Conservation (phyloP, 1,284 basidiomycete genomes). For the Meira miltonrushii region DNA sequence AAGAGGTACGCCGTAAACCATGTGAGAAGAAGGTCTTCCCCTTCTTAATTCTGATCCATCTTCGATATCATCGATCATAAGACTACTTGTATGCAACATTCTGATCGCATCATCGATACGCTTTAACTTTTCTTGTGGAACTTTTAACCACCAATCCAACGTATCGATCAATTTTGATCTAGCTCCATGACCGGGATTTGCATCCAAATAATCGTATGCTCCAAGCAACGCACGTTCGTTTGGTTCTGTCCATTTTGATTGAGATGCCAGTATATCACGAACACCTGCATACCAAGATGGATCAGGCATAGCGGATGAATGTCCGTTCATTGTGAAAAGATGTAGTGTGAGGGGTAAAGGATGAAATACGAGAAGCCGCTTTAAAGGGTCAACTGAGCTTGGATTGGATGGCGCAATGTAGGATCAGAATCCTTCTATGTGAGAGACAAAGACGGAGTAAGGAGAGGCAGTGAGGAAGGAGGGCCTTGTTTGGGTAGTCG, state of each 20-base stretch:
- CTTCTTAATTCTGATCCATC: slow-evolving; percentile 85
- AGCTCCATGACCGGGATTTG: slow-evolving; percentile 88
- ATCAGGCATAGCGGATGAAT: too few relatives aligned
- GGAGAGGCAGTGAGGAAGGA: too few relatives aligned
- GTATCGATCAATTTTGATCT: slow-evolving; percentile 82
- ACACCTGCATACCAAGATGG: slow-evolving; percentile 41
- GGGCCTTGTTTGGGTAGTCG: too few relatives aligned
- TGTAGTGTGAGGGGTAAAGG: neutral
- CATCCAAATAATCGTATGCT: slow-evolving; percentile 79
- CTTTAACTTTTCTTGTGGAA: slow-evolving; percentile 65
- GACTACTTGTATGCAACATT: slow-evolving; percentile 89
- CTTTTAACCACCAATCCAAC: slow-evolving; percentile 87
- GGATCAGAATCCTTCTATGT: too few relatives aligned
- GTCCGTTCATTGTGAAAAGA: slow-evolving; percentile 3
- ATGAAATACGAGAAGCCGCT: neutral
- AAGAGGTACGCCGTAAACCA: slow-evolving; percentile 90
- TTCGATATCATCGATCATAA: slow-evolving; percentile 98
- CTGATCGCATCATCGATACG: slow-evolving; percentile 75
- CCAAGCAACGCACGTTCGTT: slow-evolving; percentile 61
- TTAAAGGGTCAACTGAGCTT: neutral
- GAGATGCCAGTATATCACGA: slow-evolving; percentile 33
- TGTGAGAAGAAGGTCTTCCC: slow-evolving; percentile 83
- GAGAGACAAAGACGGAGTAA: too few relatives aligned
- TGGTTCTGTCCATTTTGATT: slow-evolving; percentile 51
- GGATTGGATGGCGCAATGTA: neutral